Base-by-base conservation (phyloP, 441 rosid genomes). In the Arabidopsis lyrata region DNA sequence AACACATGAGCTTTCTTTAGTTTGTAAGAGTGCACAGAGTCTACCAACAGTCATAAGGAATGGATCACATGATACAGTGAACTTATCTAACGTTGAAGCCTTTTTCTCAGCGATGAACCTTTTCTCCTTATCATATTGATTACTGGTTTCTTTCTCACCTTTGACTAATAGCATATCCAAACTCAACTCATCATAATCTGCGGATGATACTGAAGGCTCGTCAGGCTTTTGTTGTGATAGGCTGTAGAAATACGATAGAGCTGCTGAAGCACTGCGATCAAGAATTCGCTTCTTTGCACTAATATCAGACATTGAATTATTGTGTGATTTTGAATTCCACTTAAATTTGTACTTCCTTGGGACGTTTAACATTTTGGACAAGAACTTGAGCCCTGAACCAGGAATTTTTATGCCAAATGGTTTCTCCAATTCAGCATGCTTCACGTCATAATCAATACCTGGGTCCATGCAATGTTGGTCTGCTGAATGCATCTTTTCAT, bases 361-460 rank as follows among this genome's bases (percentile, higher is more conserved):
- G 47, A 86, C 92, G 78, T 87, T 83, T 14, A 87, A 84, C 75
- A 81, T 78, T 73, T 81, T 84, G 18, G 97, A 84, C 91, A 90
- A 87, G 73, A 89, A 83, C 60, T 84, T 87, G 67, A 86, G 86
- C 70, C 97, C 94, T 16, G 94, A 85, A 75, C 90, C 96, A 73
- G 95, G 94, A 72, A 95, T 78, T 72, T 92, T 93, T 63, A 88
- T 84, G 54, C 99, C 99, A 84, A 96, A 96, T 32, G 96, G 88
- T 81, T 87, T 93, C 87, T 96, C 99, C 79, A 96, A 79, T 68
- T 91, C 97, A 7, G 99, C 97, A 79, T 93, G 99, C 82, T 87
- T 96, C 79, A 79, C 82, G 42, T 91, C 89, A 83, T 96, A 96
- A 63, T 88, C 88, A 82, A 86, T 80, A 72, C 97, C 90, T 13